Evolutionary conservation across 805 yeast species (phyloP), one percentile per base, ranked within the genome.

Genomic region (Sugiyamaella marilandica): DNA sequence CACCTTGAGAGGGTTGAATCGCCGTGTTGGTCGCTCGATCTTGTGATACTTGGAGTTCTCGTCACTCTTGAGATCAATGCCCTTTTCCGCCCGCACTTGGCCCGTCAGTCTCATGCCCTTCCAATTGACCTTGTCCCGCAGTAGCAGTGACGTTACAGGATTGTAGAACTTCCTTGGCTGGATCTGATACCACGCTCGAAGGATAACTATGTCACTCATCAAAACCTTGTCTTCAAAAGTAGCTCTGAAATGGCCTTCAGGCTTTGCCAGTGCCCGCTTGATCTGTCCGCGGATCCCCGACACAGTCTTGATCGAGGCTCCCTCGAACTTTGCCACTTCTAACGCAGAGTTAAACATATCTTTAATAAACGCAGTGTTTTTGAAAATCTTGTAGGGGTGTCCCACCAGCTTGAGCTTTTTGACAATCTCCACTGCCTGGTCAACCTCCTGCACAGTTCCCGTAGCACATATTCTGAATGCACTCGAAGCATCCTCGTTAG

Each of bases 281-380:
- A 94, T 92, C 69, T 94, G 98, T 70, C 99, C 99, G 61, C 99
- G 77, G 54, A 94, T 89, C 55, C 99, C 99, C 7, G 96, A 87
- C 3, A 94, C 99, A 0, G 99, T 95, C 69, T 90, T 86, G 65
- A 94, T 90, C 45, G 90, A 84, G 0, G 99, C 99, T 54, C 99
- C 99, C 73, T 94, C 99, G 65, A 94, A 94, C 67, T 90, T 87
- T 37, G 98, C 98, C 53, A 92, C 96, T 72, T 94, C 99, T 70
- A 94, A 76, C 0, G 95, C 80, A 55, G 94, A 84, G 26, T 85
- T 76, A 69, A 94, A 94, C 99, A 94, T 94, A 64, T 92, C 97
- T 71, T 89, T 92, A 65, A 94, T 85, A 68, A 95, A 94, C 1
- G 99, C 99, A 3, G 99, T 94, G 71, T 94, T 94, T 65, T 89